Conservation (phyloP, 768 basidiomycete genomes). For the Dentipellis sp. region DNA sequence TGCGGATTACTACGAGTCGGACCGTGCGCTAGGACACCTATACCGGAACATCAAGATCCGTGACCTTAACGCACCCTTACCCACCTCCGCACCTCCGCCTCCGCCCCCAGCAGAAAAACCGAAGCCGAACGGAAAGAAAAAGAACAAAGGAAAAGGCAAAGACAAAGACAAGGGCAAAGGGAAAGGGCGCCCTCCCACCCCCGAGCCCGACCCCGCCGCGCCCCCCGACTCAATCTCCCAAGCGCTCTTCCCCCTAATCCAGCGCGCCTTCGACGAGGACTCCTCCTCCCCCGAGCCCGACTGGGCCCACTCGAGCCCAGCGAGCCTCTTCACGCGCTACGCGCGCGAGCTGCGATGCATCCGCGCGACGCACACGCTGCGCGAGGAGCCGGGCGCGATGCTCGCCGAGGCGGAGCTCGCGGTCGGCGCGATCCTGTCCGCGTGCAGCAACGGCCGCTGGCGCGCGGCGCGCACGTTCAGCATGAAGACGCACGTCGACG, state of each 20-base stretch:
- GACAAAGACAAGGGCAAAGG: too few relatives aligned
- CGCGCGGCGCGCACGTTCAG: slow-evolving; percentile 48
- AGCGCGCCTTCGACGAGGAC: background rate
- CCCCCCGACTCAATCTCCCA: slow-evolving; percentile 7
- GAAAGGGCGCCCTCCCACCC: too few relatives aligned
- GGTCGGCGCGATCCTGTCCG: slow-evolving; percentile 63
- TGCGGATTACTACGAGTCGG: slow-evolving; percentile 65
- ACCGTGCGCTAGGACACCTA: slow-evolving; percentile 60
- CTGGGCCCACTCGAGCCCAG: background rate
- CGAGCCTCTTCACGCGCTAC: slow-evolving; percentile 40
- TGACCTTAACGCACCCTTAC: slow-evolving; percentile 22
- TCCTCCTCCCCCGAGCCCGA: background rate
- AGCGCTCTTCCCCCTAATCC: slow-evolving; percentile 1
- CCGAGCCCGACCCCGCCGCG: background rate
- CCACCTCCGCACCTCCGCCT: background rate
- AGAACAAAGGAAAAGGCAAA: too few relatives aligned
- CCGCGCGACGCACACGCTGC: slow-evolving; percentile 56
- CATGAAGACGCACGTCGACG: slow-evolving; percentile 49
- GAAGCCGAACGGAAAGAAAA: background rate
- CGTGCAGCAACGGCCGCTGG: slow-evolving; percentile 54
- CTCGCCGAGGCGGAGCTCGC: slow-evolving; percentile 70
- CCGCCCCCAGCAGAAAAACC: background rate
- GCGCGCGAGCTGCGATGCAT: slow-evolving; percentile 62
- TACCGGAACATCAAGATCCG: slow-evolving; percentile 52
- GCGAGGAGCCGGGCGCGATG: slow-evolving; percentile 41